Base-by-base conservation (phyloP, 2,329 filamentous ascomycete genomes). In the Nemania sp. region DNA sequence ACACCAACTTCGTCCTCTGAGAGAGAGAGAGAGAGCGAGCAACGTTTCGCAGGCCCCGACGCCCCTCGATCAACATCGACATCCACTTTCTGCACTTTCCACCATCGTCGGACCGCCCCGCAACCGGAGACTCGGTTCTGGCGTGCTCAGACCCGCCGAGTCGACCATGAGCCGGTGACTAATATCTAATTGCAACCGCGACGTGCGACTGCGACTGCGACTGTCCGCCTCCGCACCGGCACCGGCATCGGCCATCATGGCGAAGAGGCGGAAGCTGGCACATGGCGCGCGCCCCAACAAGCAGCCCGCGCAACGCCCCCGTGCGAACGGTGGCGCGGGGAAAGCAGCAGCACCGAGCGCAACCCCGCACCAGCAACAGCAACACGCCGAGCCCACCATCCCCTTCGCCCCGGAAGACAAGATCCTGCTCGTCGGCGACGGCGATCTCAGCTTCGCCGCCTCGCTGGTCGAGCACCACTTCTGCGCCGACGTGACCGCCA, bases 351-450 rank as follows among this genome's bases (percentile, higher is more conserved):
- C 10, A 9, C 18, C 55, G 58, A 15, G 59, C 56, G 54, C 59
- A 57, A 63, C n/a, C 11, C 35, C 3, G 35, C 57, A 63, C 17
- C 15, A 4, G 18, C 11, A 48, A 21, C 29, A 6, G 17, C 49
- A 60, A 35, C 72, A 76, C 54, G 68, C 71, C 65, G 75, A 75
- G 65, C 86, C 81, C 21, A 83, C 79, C 3, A 87, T 93, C 20
- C 90, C 90, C 15, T 93, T 94, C 75, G 74, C 80, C 21, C 77
- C 83, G 40, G 77, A 83, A 68, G 86, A 92, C 66, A 78, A 83
- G 68, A 91, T 94, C 64, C 85, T 95, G 6, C 83, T 94, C 2
- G 77, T 94, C 53, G 91, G 91, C 69, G 91, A 95, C 72, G 91
- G 87, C 66, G 91, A 96, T 75, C 85, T 95, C 71, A 92, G 89